Base-by-base conservation (phyloP, 805 yeast species). In the Teunomyces cretensis region DNA sequence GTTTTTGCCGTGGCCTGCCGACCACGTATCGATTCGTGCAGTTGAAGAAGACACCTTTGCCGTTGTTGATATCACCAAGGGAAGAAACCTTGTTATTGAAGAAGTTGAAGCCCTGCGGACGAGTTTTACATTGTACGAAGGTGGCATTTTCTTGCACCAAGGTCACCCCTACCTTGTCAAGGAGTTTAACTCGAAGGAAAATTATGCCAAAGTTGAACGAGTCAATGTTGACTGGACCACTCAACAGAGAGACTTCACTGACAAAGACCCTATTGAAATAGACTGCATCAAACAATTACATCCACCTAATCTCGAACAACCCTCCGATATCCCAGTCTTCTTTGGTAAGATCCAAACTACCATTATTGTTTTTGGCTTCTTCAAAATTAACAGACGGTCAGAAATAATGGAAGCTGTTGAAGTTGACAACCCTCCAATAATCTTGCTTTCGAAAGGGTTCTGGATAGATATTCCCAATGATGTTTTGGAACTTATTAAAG, bases 201-300 rank as follows among this genome's bases (percentile, higher is more conserved):
- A 75, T 45, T 87, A 68, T 64, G 98, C 98, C 0, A 85, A 83
- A 47, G 97, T 92, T 4, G 85, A 81, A 55, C 67, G 97, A 42
- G 96, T 90, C 0, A 84, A 85, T 56, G 99, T 94, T 12, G 96
- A 92, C 51, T 94, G 98, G 98, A 76, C 81, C 1, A 94, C 99
- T 0, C 76, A 77, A 39, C 98, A 92, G 60, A 71, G 99, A 45
- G 99, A 94, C 62, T 94, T 77, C 55, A 88, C 97, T 0, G 96
- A 94, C 63, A 86, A 94, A 7, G 98, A 94, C 61, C 97, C 99
- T 0, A 62, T 75, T 16, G 83, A 83, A 54, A 83, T 85, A 42
- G 90, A 86, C 53, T 64, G 71, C 45, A 77, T 86, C 3, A 70
- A 87, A 45, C 78, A 86, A 4, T 60, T 85, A 14, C 64, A 62